Conservation (phyloP, 768 basidiomycete species). For the Hemileccinum impolitum region DNA sequence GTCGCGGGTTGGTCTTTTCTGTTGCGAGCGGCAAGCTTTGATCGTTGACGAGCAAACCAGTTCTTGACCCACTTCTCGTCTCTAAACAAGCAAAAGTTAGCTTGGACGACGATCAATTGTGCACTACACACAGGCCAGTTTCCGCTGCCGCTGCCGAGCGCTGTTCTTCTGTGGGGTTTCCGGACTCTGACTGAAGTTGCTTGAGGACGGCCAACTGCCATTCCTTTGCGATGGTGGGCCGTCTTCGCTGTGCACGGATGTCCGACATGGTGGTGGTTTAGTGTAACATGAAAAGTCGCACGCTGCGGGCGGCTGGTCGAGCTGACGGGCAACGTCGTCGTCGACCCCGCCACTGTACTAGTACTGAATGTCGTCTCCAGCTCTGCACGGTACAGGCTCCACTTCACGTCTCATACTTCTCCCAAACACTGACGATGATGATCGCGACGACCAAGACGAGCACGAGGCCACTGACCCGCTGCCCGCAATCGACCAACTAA, state of each 20-base stretch:
- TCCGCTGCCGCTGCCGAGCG: conserved; percentile 19
- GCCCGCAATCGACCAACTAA: conserved; percentile 4
- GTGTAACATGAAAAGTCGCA: conserved; percentile 16
- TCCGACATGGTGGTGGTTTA: conserved; percentile 6
- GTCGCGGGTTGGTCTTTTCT: conserved; percentile 1
- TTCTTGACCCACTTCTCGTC: conserved; percentile 29
- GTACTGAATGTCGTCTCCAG: too few relatives aligned
- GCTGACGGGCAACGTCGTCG: conserved; percentile 1
- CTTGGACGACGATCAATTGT: conserved; percentile 4
- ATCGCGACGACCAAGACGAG: conserved; percentile 31
- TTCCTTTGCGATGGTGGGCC: conserved; percentile 18
- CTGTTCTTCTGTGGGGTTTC: conserved; percentile 24
- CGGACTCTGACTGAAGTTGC: conserved; percentile 19
- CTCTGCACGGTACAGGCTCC: conserved; percentile 31
- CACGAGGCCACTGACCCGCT: conserved; percentile 33
- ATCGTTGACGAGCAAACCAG: conserved; percentile 31
- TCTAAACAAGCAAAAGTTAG: conserved; percentile 11
- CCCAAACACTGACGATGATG: conserved; percentile 48
- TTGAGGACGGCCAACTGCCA: conserved; percentile 32
- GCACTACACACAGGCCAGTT: conserved; percentile 30
- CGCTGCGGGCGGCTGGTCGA: conserved; percentile 11
- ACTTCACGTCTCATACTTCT: conserved; percentile 63
- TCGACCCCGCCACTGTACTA: conserved; percentile 4
- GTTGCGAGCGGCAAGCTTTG: conserved; percentile 13
- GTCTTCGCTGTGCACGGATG: conserved; percentile 3